Base-by-base conservation (phyloP, 2,329 filamentous ascomycete species). In the Clonostachys solani region DNA sequence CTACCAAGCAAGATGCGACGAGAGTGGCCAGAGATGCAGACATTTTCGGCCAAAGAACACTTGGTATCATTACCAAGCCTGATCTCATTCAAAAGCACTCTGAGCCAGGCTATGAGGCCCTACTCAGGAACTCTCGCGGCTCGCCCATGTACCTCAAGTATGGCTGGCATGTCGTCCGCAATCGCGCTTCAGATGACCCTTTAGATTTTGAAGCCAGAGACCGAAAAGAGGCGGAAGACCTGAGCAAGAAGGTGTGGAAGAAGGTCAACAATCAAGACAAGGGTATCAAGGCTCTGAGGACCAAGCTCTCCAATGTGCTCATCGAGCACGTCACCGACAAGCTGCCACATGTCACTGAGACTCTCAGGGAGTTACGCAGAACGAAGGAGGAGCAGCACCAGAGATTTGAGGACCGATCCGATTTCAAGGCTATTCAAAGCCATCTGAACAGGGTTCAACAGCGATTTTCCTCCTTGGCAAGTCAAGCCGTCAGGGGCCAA, bases 51-150 rank as follows among this genome's bases (percentile, higher is more conserved):
- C 50, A 58, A 5, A 52, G 74, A 0, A 78, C 74, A 0, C 56
- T 78, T 8, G 72, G 70, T 0, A 68, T 78, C 0, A 64, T 85
- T 1, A 86, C 81, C 0, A 86, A 85, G 52, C 75, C 80, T 0
- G 83, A 87, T 48, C 62, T 83, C 10, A 18, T 35, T 44, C 42
- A 44, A 9, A 18, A 36, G 34, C 16, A 35, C 43, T 19, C 18
- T 45, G n/a, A 18, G 36, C n/a, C 34, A 17, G 34, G 34, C 7
- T 5, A 45, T n/a, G 43, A 45, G 12, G 17, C 34, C 7, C 29
- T 45, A n/a, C n/a, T n/a, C n/a, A n/a, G n/a, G n/a, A n/a, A n/a
- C n/a, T n/a, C n/a, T n/a, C n/a, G n/a, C n/a, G n/a, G n/a, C n/a
- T n/a, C n/a, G n/a, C n/a, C n/a, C n/a, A n/a, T n/a, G n/a, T n/a